Conservation (phyloP, 352 stramenopile genomes). For the Globisporangium lucens region DNA sequence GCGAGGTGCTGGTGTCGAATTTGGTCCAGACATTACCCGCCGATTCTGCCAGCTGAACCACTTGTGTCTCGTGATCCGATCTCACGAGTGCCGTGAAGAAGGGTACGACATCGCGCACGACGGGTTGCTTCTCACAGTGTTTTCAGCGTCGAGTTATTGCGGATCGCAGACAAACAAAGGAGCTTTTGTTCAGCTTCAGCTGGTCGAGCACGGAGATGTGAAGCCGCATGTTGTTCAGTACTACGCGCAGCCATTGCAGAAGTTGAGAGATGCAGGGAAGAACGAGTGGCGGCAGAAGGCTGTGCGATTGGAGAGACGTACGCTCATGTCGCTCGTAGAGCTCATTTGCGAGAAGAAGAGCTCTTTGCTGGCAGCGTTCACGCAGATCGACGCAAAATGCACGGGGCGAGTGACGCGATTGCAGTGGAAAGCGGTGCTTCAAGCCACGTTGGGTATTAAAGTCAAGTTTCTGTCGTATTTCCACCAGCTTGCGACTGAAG, state of each 20-base stretch:
- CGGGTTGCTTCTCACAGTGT: slow-evolving; percentile 86
- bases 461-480: slow-evolving; percentile 75
- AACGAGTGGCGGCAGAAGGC: slow-evolving; percentile 85
- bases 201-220: slow-evolving; percentile 69
- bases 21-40: slow-evolving; percentile 91
- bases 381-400: slow-evolving; percentile 28
- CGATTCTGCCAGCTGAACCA: slow-evolving; percentile 86
- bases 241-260: slow-evolving; percentile 84
- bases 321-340: slow-evolving; percentile 76
- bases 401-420: slow-evolving; percentile 58
- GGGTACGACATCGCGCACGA: slow-evolving; percentile 89
- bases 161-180: slow-evolving; percentile 90
- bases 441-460: slow-evolving; percentile 56
- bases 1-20: slow-evolving; percentile 90
- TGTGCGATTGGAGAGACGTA: slow-evolving; percentile 58
- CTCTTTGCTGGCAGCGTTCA: slow-evolving; percentile 47
- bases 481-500: slow-evolving; percentile 46
- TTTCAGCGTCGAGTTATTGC: slow-evolving; percentile 92
- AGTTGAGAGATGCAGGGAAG: slow-evolving; percentile 51
- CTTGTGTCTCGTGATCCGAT: slow-evolving; percentile 90
- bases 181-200: slow-evolving; percentile 65
- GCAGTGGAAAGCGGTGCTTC: slow-evolving; percentile 62
- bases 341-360: slow-evolving; percentile 82
- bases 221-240: slow-evolving; percentile 92
- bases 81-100: slow-evolving; percentile 91